Evolutionary conservation across 495 filamentous ascomycete species (phyloP).

Genomic region (Tuber umbilicatum): DNA sequence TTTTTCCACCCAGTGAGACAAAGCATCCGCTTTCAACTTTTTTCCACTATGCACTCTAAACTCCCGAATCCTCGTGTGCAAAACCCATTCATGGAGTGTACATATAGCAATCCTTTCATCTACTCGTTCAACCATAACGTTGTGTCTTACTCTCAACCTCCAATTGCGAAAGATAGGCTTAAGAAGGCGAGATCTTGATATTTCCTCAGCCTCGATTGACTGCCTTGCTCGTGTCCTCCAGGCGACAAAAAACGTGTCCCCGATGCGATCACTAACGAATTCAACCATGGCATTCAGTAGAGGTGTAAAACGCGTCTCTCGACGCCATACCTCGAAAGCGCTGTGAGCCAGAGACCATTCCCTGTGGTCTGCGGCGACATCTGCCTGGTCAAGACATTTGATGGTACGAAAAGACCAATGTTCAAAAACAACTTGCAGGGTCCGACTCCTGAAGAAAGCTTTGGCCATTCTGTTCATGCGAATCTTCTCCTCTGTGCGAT

Average conservation of each 20-base stretch:
- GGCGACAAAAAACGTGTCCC: conserved; percentile 15
- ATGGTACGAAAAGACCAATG: conserved; percentile 34
- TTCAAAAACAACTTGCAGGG: conserved; percentile 33
- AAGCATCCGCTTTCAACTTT: not conserved
- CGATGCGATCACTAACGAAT: conserved; percentile 24
- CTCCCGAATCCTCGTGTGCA: conserved; percentile 15
- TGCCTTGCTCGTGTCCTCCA: conserved; percentile 35
- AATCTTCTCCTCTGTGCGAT: conserved; percentile 24
- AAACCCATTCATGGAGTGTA: conserved; percentile 20
- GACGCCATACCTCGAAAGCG: conserved; percentile 33
- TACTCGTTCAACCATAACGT: conserved; percentile 22
- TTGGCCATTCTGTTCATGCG: conserved; percentile 35
- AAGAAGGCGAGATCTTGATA: conserved; percentile 12
- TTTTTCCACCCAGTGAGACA: conserved; percentile 14
- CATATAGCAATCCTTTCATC: conserved; percentile 5
- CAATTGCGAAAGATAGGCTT: conserved; percentile 20
- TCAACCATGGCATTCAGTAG: conserved; percentile 15
- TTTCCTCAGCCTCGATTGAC: conserved; percentile 20
- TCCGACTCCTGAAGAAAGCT: conserved; percentile 22
- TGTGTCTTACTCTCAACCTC: conserved; percentile 25
- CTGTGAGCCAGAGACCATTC: conserved; percentile 33
- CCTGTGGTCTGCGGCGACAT: conserved; percentile 26
- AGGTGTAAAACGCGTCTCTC: conserved; percentile 27
- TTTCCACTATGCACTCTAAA: conserved; percentile 7
- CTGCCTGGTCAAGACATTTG: conserved; percentile 29